Evolutionary conservation across 2,329 filamentous ascomycete species (phyloP).

Genomic region (Endothia cerciana): DNA sequence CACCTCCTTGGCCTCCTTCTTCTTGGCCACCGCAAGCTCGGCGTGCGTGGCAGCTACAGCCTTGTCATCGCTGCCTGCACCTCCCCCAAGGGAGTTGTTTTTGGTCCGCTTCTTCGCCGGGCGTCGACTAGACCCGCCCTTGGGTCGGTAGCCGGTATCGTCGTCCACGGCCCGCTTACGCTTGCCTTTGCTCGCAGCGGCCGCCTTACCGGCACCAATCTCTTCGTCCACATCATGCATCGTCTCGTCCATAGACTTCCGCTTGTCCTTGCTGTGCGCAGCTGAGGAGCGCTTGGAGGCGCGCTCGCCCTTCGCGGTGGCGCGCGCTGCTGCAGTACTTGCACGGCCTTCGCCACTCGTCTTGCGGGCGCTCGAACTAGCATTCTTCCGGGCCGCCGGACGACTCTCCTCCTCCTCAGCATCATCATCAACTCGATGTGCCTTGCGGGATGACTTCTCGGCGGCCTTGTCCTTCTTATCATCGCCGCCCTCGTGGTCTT

Average conservation of each 20-base stretch:
- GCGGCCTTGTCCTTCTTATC: conserved; percentile 34
- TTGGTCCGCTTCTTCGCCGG: conserved; percentile 65
- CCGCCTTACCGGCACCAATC: conserved; percentile 31
- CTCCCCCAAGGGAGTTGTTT: conserved; percentile 36
- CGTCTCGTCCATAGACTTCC: conserved; percentile 26
- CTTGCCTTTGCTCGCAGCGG: conserved; percentile 52
- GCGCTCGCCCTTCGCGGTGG: conserved; percentile 29
- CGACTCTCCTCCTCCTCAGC: conserved; percentile 45
- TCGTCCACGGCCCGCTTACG: conserved; percentile 57
- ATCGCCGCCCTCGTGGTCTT: conserved; percentile 64
- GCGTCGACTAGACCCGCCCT: conserved; percentile 57
- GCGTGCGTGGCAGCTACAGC: conserved; percentile 29
- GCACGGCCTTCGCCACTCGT: conserved; percentile 31
- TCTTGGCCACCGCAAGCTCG: conserved; percentile 16
- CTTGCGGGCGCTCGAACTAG: conserved; percentile 40
- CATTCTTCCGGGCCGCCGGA: conserved; percentile 32
- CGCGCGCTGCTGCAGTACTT: conserved; percentile 33
- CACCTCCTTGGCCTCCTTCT: conserved; percentile 12
- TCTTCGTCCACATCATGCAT: conserved; percentile 30
- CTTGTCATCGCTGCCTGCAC: conserved; percentile 36
- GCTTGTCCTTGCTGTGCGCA: conserved; percentile 26
- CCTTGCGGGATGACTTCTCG: conserved; percentile 24
- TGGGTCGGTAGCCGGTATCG: conserved; percentile 62
- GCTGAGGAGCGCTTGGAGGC: conserved; percentile 27
- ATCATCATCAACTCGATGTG: conserved; percentile 37